Evolutionary conservation across 257 asterid genomes (phyloP).

Genomic region (Ilex asprella): DNA sequence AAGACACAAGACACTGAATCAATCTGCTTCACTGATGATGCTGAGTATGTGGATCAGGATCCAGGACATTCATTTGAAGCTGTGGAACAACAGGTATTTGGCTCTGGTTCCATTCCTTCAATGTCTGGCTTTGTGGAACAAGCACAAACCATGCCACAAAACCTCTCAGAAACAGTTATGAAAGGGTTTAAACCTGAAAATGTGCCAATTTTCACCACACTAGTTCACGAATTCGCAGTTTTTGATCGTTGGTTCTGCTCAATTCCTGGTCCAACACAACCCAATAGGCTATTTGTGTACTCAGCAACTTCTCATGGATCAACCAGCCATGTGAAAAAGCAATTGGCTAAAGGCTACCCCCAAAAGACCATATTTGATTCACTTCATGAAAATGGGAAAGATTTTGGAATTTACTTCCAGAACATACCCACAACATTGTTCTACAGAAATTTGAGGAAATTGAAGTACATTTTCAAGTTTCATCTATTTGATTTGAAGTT

Average conservation of each 20-base stretch:
- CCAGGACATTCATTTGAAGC: conserved; percentile 84
- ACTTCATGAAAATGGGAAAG: conserved; percentile 37
- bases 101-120: conserved; percentile 41
- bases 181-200: conserved; percentile 60
- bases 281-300: conserved; percentile 66
- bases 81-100: conserved; percentile 57
- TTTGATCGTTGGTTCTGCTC: conserved; percentile 74
- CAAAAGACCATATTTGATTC: conserved; percentile 70
- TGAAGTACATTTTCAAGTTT: conserved; percentile 62
- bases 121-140: conserved; percentile 89
- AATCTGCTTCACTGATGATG: conserved; percentile 61
- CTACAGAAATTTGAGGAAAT: conserved; percentile 55
- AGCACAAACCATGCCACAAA: conserved; percentile 38
- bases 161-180: conserved; percentile 60
- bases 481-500: conserved; percentile 52
- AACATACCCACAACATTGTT: conserved; percentile 61
- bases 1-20: conserved; percentile 8
- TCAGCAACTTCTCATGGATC: conserved; percentile 89
- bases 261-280: conserved; percentile 83
- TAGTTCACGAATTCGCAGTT: conserved; percentile 53
- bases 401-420: conserved; percentile 64
- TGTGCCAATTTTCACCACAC: conserved; percentile 41
- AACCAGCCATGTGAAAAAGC: conserved; percentile 51
- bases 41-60: conserved; percentile 71
- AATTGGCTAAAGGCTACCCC: conserved; percentile 55